These are phyloP conservation scores for Holtermanniella nyarrowii DNA, from an alignment of 768 basidiomycete genomes.

Conservation along the genomic window DNA sequence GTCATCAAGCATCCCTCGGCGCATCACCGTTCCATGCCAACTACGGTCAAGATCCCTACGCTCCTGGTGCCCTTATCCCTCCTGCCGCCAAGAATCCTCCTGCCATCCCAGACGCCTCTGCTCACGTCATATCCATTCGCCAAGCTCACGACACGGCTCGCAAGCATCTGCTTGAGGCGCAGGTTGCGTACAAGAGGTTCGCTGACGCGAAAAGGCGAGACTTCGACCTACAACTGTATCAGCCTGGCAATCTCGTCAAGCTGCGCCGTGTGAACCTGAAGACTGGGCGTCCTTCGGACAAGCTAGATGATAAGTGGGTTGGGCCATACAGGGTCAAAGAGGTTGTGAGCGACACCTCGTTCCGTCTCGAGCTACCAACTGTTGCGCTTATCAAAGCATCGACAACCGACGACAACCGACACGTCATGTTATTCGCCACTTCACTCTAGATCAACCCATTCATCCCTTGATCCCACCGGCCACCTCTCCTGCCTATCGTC, in stretches of 20 bases:
- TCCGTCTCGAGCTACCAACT: constrained; percentile 10
- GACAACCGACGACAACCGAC: too few relatives aligned
- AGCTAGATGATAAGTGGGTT: constrained; percentile 17
- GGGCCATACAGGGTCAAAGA: constrained; percentile 16
- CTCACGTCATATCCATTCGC: constrained; percentile 9
- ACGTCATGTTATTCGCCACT: too few relatives aligned
- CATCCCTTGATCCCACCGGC: too few relatives aligned
- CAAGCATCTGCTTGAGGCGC: constrained; percentile 12
- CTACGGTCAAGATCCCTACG: constrained; percentile 40
- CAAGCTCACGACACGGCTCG: constrained; percentile 1
- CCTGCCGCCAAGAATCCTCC: constrained; percentile 10
- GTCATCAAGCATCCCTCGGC: constrained; percentile 29
- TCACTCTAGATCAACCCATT: too few relatives aligned
- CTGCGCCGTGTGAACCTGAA: constrained; percentile 12
- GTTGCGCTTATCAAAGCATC: too few relatives aligned
- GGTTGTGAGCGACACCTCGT: constrained; percentile 4
- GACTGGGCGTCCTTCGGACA: constrained; percentile 16
- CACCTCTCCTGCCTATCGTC: too few relatives aligned
- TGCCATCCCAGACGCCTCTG: constrained; percentile 30
- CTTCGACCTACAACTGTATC: constrained; percentile 10
- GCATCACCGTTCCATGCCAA: constrained; percentile 38
- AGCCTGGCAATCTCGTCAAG: constrained; percentile 17
- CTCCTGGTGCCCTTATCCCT: constrained; percentile 37
- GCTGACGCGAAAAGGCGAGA: constrained; percentile 14
- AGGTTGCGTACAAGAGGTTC: constrained; percentile 29